A percentile compares a stretch with the other conserved stretches of the same genome.
Evolutionary conservation across 2,329 filamentous ascomycete genomes (phyloP).

Genomic region (Paecilomyces sp.): DNA sequence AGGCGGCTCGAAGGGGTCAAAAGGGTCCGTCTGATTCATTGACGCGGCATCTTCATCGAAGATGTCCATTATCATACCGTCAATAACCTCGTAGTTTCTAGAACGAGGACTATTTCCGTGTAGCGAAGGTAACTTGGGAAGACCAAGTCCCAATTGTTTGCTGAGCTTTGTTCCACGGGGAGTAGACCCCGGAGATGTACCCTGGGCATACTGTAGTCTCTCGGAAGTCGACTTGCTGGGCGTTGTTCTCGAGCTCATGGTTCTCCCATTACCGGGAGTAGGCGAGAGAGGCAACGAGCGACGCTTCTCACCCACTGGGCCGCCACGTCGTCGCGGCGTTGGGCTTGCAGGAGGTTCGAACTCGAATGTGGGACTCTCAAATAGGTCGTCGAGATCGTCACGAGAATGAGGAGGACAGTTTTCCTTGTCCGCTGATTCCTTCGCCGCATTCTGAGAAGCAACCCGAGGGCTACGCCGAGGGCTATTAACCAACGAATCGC

Average conservation of each 20-base stretch:
- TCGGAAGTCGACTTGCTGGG: constrained; percentile 26
- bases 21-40: constrained; percentile 16
- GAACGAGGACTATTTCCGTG: constrained; percentile 17
- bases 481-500: constrained; percentile 36
- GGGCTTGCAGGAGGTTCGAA: constrained; percentile 51
- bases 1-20: constrained; percentile 20
- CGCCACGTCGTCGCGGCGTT: constrained; percentile 45
- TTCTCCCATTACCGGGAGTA: constrained; percentile 17
- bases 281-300: constrained; percentile 33
- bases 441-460: constrained; percentile 28
- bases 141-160: constrained; percentile 15
- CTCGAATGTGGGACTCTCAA: constrained; percentile 51
- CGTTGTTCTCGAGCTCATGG: constrained; percentile 12
- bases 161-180: constrained; percentile 17
- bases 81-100: constrained; percentile 21
- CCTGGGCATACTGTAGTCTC: constrained; percentile 26
- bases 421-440: constrained; percentile 48
- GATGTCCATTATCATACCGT: constrained; percentile 31
- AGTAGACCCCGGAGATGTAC: constrained; percentile 9
- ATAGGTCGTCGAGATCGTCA: constrained; percentile 57
- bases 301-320: constrained; percentile 29
- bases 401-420: constrained; percentile 42
- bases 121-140: constrained; percentile 12
- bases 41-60: constrained; percentile 25
- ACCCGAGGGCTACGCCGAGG: constrained; percentile 40